Evolutionary conservation across 495 filamentous ascomycete species (phyloP).

Genomic region (Hapsidospora chrysogenum): DNA sequence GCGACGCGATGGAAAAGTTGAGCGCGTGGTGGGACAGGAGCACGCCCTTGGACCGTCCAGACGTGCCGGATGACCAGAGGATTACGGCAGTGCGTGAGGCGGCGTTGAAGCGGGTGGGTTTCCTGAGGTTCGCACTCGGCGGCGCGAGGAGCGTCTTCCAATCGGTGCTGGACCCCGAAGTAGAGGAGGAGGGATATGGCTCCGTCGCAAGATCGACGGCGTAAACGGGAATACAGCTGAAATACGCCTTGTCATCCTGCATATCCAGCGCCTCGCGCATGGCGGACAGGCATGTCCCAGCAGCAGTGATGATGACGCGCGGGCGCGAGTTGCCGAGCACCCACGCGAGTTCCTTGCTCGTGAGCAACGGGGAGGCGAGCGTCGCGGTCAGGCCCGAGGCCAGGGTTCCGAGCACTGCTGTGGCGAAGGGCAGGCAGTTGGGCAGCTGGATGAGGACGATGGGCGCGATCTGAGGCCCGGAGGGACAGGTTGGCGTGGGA

Average conservation of each 20-base stretch:
- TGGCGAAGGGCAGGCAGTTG: conserved; percentile 13
- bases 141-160: conserved; percentile 10
- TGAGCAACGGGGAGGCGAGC: conserved; percentile 16
- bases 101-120: conserved; percentile 3
- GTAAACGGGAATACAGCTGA: conserved; percentile 10
- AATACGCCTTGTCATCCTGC: conserved; percentile 7
- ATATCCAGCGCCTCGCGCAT: conserved; percentile 11
- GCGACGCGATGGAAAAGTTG: conserved; percentile 11
- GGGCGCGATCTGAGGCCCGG: conserved; percentile 14
- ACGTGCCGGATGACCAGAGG: conserved; percentile 78
- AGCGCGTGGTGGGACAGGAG: conserved; percentile 45
- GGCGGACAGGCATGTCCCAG: conserved; percentile 9
- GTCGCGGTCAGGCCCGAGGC: conserved; percentile 16
- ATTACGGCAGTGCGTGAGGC: conserved; percentile 23
- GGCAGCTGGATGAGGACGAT: conserved; percentile 18
- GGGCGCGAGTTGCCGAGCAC: conserved; percentile 16
- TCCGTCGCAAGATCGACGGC: conserved; percentile 9
- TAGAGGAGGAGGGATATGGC: conserved; percentile 8
- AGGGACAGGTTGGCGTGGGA: conserved; percentile 11
- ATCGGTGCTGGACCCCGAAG: conserved; percentile 2
- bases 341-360: conserved; percentile 17
- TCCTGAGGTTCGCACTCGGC: background rate
- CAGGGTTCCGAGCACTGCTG: conserved; percentile 11
- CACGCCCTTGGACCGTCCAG: conserved; percentile 69
- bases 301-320: conserved; percentile 14